These are phyloP conservation scores for Graphilbum fragrans DNA, from an alignment of 2,329 filamentous ascomycete genomes.

Conservation along the genomic window DNA sequence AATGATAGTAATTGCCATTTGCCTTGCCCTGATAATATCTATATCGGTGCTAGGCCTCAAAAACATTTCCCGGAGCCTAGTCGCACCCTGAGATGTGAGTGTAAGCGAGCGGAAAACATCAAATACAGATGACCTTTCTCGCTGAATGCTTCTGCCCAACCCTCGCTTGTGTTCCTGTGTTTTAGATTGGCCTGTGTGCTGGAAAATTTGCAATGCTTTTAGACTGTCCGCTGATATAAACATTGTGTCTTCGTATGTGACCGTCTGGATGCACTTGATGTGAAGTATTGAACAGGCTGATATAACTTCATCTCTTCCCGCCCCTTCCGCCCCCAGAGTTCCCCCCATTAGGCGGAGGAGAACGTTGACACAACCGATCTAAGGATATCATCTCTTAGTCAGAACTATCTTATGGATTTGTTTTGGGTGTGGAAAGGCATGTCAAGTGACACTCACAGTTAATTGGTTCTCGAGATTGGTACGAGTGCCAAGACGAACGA, in stretches of 20 bases:
- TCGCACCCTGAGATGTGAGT: constrained; percentile 67
- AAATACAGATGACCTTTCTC: constrained; percentile 75
- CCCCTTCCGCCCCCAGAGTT: constrained; percentile 45
- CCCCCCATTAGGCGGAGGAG: constrained; percentile 62
- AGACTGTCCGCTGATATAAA: constrained; percentile 75
- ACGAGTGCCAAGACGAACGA: no score
- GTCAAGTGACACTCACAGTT: no score
- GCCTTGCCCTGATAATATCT: constrained; percentile 55
- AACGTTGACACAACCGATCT: constrained; percentile 78
- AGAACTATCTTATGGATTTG: background rate
- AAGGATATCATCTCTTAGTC: background rate
- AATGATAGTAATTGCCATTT: constrained; percentile 56
- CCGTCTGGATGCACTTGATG: constrained; percentile 59
- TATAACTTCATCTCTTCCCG: constrained; percentile 6
- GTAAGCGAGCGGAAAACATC: constrained; percentile 68
- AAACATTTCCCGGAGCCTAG: constrained; percentile 65
- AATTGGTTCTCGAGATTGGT: no score
- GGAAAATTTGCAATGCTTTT: constrained; percentile 71
- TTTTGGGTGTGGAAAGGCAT: no score
- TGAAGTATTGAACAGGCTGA: background rate
- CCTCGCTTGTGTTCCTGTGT: constrained; percentile 55
- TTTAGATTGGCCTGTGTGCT: constrained; percentile 66
- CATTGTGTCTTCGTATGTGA: constrained; percentile 54
- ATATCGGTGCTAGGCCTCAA: constrained; percentile 64
- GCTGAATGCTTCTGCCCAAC: constrained; percentile 37